Base-by-base conservation (phyloP, 1,284 basidiomycete genomes). In the Pseudozyma pruni region DNA sequence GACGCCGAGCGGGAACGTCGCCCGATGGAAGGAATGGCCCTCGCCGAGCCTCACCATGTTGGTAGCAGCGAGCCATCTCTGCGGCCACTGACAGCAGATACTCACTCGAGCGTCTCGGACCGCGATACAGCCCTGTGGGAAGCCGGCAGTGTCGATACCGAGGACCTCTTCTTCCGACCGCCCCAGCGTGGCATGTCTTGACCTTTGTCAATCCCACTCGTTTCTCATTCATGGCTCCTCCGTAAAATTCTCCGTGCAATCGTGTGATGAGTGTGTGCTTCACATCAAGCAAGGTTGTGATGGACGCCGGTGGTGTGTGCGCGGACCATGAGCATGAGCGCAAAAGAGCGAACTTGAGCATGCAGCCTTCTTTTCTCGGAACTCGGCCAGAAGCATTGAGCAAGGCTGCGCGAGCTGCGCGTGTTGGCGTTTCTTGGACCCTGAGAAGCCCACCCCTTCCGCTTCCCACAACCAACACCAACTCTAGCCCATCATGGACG, bases 141-240 rank as follows among this genome's bases (percentile, higher is more conserved):
- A 19, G 42, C 58, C 3, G 62, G 42, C 38, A 25, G 41, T 7
- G 54, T 56, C 8, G 41, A 34, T 22, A 9, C 55, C 10, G 55
- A 62, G 22, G 47, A 54, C 22, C 50, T 62, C 16, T 68, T 68
- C 37, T 68, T 68, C 23, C 54, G 64, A 1, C 54, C 58, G 25
- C 64, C 64, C 2, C 50, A 44, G 8, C 23, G n/a, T 20, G 23
- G 33, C n/a, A 4, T n/a, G 33, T 43, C 44, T n/a, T 47, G n/a
- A n/a, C n/a, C n/a, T n/a, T n/a, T n/a, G n/a, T n/a, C n/a, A n/a
- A n/a, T n/a, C n/a, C n/a, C n/a, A n/a, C n/a, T n/a, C n/a, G n/a
- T n/a, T n/a, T n/a, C n/a, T n/a, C n/a, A n/a, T n/a, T n/a, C n/a
- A n/a, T n/a, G n/a, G n/a, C n/a, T n/a, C n/a, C n/a, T n/a, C n/a